Base-by-base conservation (phyloP, 208 protist species). In the Crithidia bombi region DNA sequence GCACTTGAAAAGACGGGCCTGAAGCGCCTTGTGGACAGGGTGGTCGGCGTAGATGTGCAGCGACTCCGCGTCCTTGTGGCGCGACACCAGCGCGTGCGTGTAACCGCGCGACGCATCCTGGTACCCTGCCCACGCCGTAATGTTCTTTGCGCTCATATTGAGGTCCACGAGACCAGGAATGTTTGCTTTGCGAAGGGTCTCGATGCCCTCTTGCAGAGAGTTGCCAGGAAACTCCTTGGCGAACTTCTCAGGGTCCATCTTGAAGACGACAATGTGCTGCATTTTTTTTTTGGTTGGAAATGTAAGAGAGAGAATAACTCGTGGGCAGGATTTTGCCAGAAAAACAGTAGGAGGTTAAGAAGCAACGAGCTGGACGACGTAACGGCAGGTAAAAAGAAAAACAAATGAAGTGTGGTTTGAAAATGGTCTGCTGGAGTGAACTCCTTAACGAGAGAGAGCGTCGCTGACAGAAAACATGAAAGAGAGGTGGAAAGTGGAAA, bases 21-120 rank as follows among this genome's bases (percentile, higher is more conserved):
- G 79, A 50, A 91, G 65, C 1, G 51, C 79, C 66, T 86, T 84
- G 75, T 94, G 89, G 23, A 72, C 78, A 1, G 85, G 83, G 65
- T 85, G 75, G 4, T 85, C 77, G 10, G 74, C 83, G 73, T 94
- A 91, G 58, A 82, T 69, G 47, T 82, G 65, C 66, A 94, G 65
- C 19, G 83, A 81, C 11, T 33, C 58, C 7, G 75, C 81, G 47
- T 86, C 84, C 39, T 69, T 41, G 79, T 94, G 89, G 57, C 79
- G 80, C 35, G 89, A 91, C 3, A 91, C 78, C 5, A 94, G 69
- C 19, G 75, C 81, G 50, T 94, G 86, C 19, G 85, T 91, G 76
- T 86, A 94, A 30, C 81, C 86, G 21, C 62, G 63, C 23, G 68
- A 75, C 52, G 68, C 72, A 54, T 89, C 83, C 33, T 82, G 72